A percentile compares a stretch with the other conserved stretches of the same genome.
Evolutionary conservation across 768 basidiomycete species (phyloP).

Genomic region (Boletus subcaerulescens): DNA sequence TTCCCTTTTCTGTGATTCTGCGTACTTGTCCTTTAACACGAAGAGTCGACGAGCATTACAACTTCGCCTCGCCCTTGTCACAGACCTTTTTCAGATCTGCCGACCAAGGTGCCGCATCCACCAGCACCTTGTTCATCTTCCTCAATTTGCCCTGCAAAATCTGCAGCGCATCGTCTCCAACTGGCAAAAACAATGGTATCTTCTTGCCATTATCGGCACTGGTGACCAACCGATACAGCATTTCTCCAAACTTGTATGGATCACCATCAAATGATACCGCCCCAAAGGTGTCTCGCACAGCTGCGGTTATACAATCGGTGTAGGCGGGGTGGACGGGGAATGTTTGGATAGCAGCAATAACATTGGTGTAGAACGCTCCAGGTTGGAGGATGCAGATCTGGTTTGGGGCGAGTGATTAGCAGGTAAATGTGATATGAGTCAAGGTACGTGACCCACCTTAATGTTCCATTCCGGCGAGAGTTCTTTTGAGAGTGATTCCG

Average conservation of each 20-base stretch:
- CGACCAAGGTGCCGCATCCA: constrained; percentile 3
- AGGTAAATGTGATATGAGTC: background rate
- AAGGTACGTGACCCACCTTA: background rate
- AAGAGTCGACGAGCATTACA: background rate
- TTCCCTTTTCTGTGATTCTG: too few relatives aligned
- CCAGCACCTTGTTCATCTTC: background rate
- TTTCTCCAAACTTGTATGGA: constrained; percentile 13
- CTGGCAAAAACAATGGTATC: constrained; percentile 8
- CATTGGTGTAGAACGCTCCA: constrained; percentile 16
- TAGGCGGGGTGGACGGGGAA: constrained; percentile 10
- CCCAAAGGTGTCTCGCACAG: background rate
- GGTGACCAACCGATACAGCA: background rate
- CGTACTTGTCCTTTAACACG: too few relatives aligned
- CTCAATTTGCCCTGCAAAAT: background rate
- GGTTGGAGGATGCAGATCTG: constrained; percentile 20
- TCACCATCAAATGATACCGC: constrained; percentile 4
- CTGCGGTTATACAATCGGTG: background rate
- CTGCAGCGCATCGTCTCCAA: constrained; percentile 11
- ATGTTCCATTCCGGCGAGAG: constrained; percentile 20
- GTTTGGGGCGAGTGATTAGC: background rate
- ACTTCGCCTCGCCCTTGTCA: background rate
- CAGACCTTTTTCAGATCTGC: constrained; percentile 5
- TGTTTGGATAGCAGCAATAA: background rate
- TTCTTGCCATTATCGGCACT: background rate
- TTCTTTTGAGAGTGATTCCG: constrained; percentile 12